These are phyloP conservation scores for Colletotrichum godetiae DNA, from an alignment of 2,329 filamentous ascomycete genomes.

Conservation along the genomic window DNA sequence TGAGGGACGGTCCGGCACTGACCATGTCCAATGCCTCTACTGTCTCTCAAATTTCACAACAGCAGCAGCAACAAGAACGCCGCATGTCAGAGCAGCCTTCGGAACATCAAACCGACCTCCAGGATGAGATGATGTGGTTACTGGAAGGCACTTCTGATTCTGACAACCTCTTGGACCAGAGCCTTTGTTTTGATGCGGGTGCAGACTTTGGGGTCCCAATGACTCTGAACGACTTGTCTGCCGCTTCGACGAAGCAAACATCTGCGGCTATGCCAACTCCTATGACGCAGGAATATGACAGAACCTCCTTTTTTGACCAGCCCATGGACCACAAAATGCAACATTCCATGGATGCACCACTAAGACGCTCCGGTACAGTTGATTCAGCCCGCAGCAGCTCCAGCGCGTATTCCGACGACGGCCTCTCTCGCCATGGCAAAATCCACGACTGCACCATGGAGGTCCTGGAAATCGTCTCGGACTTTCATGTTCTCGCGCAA, in stretches of 20 bases:
- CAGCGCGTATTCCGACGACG: not conserved
- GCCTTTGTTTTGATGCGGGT: not conserved
- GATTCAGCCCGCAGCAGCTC: not conserved
- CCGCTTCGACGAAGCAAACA: not conserved
- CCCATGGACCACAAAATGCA: not conserved
- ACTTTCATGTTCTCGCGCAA: conserved; percentile 4
- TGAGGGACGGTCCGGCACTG: not conserved
- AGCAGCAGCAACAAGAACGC: not conserved
- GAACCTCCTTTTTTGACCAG: not conserved
- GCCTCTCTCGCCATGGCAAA: not conserved
- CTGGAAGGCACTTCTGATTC: not conserved
- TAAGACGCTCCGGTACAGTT: not conserved
- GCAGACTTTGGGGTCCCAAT: not conserved
- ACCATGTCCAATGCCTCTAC: not conserved
- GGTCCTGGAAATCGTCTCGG: not conserved
- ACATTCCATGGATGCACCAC: not conserved
- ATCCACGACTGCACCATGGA: conserved; percentile 7
- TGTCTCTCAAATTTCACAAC: not conserved
- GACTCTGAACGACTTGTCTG: not conserved
- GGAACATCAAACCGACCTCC: not conserved
- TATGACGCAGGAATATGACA: not conserved
- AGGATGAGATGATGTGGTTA: not conserved
- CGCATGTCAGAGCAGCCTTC: not conserved
- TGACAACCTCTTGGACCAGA: not conserved
- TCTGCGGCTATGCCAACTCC: not conserved